Evolutionary conservation across 2,329 filamentous ascomycete genomes (phyloP), one percentile per base, ranked within the genome.

Genomic region (Exserohilum rostratum): DNA sequence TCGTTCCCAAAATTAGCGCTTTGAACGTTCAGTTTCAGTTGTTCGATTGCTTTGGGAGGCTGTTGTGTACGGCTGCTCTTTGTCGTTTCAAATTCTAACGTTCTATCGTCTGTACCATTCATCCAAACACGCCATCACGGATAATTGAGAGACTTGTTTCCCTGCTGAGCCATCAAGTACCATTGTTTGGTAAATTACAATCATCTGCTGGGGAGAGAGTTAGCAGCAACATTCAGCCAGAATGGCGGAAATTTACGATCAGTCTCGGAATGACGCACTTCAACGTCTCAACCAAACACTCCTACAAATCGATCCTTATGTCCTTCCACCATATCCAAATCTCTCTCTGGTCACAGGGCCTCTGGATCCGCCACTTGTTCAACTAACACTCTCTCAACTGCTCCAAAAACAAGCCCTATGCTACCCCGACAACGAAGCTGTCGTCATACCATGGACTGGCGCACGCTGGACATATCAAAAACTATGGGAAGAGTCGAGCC

Each of bases 391-490:
- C 6, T 87, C 87, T 5, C 87, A 90, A 69, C 81, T 93, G 1
- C 80, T 93, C 34, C 86, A 89, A 55, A 80, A 90, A 12, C 90
- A 93, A 75, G 87, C 84, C 39, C 80, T 85, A 45, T 81, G 85
- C 43, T 86, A 89, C 71, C 84, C 85, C 20, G 79, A 83, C 46
- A 81, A 84, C 49, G 89, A 92, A 70, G 89, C 85, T 56, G 75
- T 93, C 37, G 82, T 92, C 20, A 88, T 90, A 46, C 87, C 89
- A 0, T 92, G 89, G 89, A 91, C 89, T 0, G 86, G 86, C 1
- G 84, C 87, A 3, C 80, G 90, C 65, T 92, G 89, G 89, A 85
- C 85, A 46, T 88, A 89, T 10, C 64, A 73, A 45, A 66, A 70
- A 27, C 60, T 79, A 47, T 72, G 68, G 65, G 66, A 75, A 9